A percentile compares a stretch with the other conserved stretches of the same genome.
Conservation (phyloP, 2,329 filamentous ascomycete species). For the Cercospora nicotianae region DNA sequence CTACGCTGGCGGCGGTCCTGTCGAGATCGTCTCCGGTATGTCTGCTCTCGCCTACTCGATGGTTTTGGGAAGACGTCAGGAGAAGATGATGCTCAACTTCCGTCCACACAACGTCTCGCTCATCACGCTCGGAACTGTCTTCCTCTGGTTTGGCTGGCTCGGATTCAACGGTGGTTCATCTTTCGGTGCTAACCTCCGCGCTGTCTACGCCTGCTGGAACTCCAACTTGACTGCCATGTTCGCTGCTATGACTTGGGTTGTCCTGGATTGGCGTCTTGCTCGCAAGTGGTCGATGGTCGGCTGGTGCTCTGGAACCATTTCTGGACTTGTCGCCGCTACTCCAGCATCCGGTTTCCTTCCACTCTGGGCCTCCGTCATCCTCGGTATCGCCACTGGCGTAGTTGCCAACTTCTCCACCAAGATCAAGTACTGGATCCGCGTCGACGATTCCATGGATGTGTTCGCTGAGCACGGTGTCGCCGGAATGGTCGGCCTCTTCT, state of each 20-base stretch:
- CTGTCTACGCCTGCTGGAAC: constrained; percentile 98
- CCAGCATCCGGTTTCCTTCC: constrained; percentile 78
- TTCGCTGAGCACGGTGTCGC: constrained; percentile 88
- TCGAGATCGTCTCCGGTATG: constrained; percentile 94
- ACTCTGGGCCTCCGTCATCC: constrained; percentile 62
- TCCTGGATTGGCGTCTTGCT: constrained; percentile 92
- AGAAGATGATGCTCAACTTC: constrained; percentile 99
- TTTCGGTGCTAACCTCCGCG: constrained; percentile 76
- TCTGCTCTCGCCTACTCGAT: constrained; percentile 93
- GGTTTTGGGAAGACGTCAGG: constrained; percentile 92
- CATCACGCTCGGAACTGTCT: constrained; percentile 89
- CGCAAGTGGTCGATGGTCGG: constrained; percentile 94
- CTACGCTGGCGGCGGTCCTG: constrained; percentile 93
- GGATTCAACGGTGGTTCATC: constrained; percentile 98
- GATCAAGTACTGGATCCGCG: constrained; percentile 72
- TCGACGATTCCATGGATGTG: constrained; percentile 86
- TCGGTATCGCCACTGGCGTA: constrained; percentile 63
- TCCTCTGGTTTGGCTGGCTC: constrained; percentile 98
- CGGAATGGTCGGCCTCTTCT: constrained; percentile 76
- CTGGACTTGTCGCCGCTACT: constrained; percentile 83
- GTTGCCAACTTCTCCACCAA: constrained; percentile 85
- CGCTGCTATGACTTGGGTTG: constrained; percentile 86
- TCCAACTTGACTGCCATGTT: constrained; percentile 91
- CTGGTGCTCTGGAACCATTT: constrained; percentile 87
- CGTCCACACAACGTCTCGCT: constrained; percentile 97